Conservation (phyloP, 2,329 filamentous ascomycete genomes). For the Paracamarosporium sp. region DNA sequence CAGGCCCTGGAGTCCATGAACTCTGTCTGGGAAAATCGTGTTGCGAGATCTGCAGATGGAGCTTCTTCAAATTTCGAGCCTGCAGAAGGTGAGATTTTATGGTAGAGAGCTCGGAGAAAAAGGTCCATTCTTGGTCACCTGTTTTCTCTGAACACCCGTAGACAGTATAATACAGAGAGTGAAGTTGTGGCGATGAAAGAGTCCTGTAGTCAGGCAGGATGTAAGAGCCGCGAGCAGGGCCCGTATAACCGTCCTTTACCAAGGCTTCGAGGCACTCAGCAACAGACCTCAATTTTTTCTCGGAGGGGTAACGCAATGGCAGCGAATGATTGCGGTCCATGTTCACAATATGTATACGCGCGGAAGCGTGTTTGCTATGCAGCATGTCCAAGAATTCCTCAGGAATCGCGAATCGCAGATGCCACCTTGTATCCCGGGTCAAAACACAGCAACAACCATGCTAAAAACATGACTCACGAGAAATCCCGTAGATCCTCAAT, state of each 20-base stretch:
- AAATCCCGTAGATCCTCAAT: not conserved
- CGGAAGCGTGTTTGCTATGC: not conserved
- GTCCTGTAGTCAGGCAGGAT: not conserved
- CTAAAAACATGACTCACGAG: not conserved
- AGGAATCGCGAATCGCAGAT: no score
- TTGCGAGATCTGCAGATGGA: no score
- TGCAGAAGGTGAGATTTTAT: not conserved
- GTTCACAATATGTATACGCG: not conserved
- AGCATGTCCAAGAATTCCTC: no score
- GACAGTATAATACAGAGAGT: constrained; percentile 1
- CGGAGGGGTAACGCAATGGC: no score
- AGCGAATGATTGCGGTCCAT: not conserved
- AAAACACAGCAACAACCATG: no score
- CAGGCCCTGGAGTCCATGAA: not conserved
- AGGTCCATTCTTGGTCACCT: not conserved
- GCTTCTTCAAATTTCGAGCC: not conserved
- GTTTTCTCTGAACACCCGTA: not conserved
- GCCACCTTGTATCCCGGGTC: no score
- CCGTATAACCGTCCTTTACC: no score
- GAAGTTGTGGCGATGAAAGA: constrained; percentile 7
- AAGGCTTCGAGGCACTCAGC: no score
- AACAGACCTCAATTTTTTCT: no score
- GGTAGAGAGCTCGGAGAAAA: not conserved
- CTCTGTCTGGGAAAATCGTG: no score
- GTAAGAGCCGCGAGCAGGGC: no score